Percentiles rank a stretch among this genome's conserved stretches.
Conservation (phyloP, 495 filamentous ascomycete genomes). For the Aspergillus diversus region DNA sequence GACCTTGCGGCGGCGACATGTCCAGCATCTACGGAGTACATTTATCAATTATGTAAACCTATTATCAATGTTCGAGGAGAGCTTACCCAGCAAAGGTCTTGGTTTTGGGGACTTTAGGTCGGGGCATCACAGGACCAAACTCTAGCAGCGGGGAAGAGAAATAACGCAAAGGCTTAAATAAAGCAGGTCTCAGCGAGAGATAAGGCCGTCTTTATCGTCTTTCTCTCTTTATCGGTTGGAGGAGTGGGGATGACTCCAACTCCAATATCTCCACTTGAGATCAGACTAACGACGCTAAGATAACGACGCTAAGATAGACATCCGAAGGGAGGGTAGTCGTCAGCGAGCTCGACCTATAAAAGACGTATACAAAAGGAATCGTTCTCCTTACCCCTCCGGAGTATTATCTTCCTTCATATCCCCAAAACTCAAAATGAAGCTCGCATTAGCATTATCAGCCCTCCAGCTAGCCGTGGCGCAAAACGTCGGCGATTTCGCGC, state of each 20-base stretch:
- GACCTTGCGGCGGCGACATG: conserved; percentile 16
- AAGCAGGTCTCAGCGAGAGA: conserved; percentile 1
- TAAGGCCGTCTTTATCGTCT: neutral
- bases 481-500: conserved; percentile 15
- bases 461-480: neutral
- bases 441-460: neutral
- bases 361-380: neutral
- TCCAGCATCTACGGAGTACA: conserved; percentile 22
- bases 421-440: neutral
- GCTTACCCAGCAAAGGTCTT: conserved; percentile 15
- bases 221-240: neutral
- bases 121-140: neutral
- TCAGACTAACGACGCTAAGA: neutral
- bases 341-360: neutral
- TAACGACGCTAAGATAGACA: neutral
- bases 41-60: neutral
- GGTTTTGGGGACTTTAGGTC: conserved; percentile 7
- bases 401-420: neutral
- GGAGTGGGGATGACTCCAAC: neutral
- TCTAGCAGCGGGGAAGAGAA: too few relatives aligned
- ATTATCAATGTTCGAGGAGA: neutral
- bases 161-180: neutral
- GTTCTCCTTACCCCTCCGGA: neutral
- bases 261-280: neutral
- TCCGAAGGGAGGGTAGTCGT: neutral